Evolutionary conservation across 352 stramenopile genomes (phyloP).

Genomic region (Phytophthora europaea): DNA sequence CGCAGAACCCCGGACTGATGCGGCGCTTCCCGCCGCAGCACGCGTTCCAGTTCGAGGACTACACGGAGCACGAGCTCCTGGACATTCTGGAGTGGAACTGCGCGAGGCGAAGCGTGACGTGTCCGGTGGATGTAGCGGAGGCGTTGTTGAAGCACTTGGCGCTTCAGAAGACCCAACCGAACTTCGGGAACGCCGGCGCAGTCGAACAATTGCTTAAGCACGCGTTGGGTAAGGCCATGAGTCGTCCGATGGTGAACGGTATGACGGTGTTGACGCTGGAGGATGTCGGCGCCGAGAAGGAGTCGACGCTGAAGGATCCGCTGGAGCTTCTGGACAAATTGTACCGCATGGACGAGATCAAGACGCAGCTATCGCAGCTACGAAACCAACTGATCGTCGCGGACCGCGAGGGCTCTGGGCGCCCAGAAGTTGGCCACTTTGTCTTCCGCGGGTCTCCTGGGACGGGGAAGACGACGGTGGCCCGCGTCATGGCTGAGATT

Average conservation of each 20-base stretch:
- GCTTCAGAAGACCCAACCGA: constrained; percentile 74
- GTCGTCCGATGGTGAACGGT: constrained; percentile 50
- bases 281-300: constrained; percentile 55
- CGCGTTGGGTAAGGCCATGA: constrained; percentile 72
- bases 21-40: constrained; percentile 91
- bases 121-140: constrained; percentile 60
- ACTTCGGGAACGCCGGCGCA: constrained; percentile 94
- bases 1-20: constrained; percentile 89
- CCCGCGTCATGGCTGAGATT: constrained; percentile 93
- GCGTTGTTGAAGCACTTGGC: constrained; percentile 66
- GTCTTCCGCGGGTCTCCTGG: constrained; percentile 91
- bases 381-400: constrained; percentile 73
- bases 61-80: constrained; percentile 86
- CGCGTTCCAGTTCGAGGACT: constrained; percentile 95
- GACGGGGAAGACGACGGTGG: constrained; percentile 93
- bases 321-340: constrained; percentile 57
- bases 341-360: constrained; percentile 75
- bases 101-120: constrained; percentile 57
- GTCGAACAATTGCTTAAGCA: constrained; percentile 88
- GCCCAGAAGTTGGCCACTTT: constrained; percentile 82
- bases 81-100: constrained; percentile 75
- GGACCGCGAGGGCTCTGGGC: constrained; percentile 66
- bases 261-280: constrained; percentile 54
- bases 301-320: constrained; percentile 45
- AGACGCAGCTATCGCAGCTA: constrained; percentile 59